phyloP scores from a whole-genome alignment of 1,284 basidiomycete genomes.

The Calocybe gambosa region DNA sequence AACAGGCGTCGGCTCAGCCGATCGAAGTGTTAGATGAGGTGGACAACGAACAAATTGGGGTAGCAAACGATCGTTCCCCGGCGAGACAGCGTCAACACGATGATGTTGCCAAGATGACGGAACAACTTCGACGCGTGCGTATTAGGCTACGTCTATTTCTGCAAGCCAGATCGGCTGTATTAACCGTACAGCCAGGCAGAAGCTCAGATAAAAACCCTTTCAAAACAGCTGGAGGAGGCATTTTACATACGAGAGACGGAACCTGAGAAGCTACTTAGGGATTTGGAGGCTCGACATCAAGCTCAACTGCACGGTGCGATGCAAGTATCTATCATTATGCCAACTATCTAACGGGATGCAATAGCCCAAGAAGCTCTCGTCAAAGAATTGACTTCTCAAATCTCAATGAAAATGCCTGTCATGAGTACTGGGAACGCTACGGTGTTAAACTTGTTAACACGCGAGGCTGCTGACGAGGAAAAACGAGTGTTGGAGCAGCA shows the following conservation, averaged over 20 bases:
- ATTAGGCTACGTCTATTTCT: background rate
- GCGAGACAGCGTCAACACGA: background rate
- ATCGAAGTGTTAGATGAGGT: constrained; percentile 21
- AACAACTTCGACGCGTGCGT: constrained; percentile 25
- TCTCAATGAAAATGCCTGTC: constrained; percentile 47
- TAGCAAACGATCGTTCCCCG: constrained; percentile 9
- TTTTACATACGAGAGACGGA: constrained; percentile 55
- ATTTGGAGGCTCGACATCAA: constrained; percentile 44
- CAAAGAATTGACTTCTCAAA: constrained; percentile 47
- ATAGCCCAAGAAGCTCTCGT: constrained; percentile 55
- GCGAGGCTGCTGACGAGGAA: constrained; percentile 67
- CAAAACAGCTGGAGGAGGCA: constrained; percentile 50
- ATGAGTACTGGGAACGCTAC: constrained; percentile 41
- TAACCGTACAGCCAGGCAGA: constrained; percentile 29
- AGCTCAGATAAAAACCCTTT: constrained; percentile 41
- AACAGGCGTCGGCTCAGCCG: constrained; percentile 11
- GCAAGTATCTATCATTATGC: constrained; percentile 1
- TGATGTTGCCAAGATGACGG: constrained; percentile 19
- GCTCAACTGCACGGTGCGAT: constrained; percentile 43
- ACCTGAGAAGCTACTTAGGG: constrained; percentile 47
- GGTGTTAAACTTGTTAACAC: constrained; percentile 59
- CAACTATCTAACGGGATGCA: constrained; percentile 1
- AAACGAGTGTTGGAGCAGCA: constrained; percentile 48
- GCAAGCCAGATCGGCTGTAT: constrained; percentile 1
- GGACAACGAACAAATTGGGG: constrained; percentile 17